phyloP scores from a whole-genome alignment of 768 basidiomycete genomes.

The Leccinum truebloodii region DNA sequence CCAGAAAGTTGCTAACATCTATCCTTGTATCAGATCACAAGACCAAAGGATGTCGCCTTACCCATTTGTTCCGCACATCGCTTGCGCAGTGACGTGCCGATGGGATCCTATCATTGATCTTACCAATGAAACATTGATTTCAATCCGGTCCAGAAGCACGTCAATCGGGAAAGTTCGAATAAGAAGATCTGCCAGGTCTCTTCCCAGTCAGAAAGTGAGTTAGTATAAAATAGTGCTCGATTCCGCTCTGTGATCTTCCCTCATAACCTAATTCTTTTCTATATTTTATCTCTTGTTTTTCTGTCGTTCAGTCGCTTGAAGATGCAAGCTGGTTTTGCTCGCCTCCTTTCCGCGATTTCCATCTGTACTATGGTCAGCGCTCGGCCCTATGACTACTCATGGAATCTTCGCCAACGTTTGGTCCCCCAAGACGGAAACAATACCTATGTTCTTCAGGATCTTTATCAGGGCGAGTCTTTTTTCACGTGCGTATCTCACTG shows the following conservation, averaged over 20 bases:
- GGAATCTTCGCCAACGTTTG: conserved; percentile 15
- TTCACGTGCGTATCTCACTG: conserved; percentile 46
- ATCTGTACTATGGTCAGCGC: conserved; percentile 35
- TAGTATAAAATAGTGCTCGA: conserved; percentile 8
- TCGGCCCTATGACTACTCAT: conserved; percentile 4
- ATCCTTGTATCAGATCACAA: not conserved
- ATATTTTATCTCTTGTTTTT: not conserved
- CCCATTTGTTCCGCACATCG: not conserved
- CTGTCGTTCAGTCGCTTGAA: not conserved
- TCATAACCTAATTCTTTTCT: not conserved
- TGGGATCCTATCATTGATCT: not conserved
- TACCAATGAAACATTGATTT: conserved; percentile 16
- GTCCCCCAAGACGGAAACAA: conserved; percentile 10
- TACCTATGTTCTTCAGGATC: conserved; percentile 36
- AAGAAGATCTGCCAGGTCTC: conserved; percentile 20
- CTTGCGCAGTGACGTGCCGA: not conserved
- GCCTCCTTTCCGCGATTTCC: conserved; percentile 29
- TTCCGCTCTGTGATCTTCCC: not conserved
- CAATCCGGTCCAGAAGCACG: conserved; percentile 28
- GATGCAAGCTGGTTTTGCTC: conserved; percentile 28
- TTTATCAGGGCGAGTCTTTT: conserved; percentile 49
- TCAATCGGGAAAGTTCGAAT: conserved; percentile 36
- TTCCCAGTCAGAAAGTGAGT: not conserved
- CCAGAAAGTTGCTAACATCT: not conserved
- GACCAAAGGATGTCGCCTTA: not conserved